Conservation (phyloP, 2,329 filamentous ascomycete genomes). For the Conoideocrella luteorostrata region DNA sequence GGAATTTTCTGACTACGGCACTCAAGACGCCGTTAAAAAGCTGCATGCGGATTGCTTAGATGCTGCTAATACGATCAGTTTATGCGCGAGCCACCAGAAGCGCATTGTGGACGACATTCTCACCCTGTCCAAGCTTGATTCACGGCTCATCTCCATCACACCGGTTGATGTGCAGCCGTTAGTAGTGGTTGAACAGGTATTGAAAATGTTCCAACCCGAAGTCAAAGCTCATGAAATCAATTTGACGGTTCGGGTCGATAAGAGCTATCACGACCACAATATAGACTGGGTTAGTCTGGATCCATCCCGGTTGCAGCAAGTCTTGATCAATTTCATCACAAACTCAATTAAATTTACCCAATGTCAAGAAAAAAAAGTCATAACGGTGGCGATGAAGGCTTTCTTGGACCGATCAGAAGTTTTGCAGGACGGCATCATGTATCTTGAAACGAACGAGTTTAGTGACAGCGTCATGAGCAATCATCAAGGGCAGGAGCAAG, state of each 20-base stretch:
- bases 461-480: constrained; percentile 2
- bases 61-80: constrained; percentile 69
- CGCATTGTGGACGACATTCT: constrained; percentile 64
- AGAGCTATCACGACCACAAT: constrained; percentile 55
- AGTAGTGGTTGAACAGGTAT: constrained; percentile 58
- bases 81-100: constrained; percentile 74
- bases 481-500: constrained; percentile 31
- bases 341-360: constrained; percentile 61
- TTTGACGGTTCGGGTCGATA: constrained; percentile 61
- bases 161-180: constrained; percentile 61
- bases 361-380: constrained; percentile 49
- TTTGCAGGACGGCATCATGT: constrained; percentile 33
- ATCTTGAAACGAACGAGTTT: constrained; percentile 38
- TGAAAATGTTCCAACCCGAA: constrained; percentile 76
- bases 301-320: constrained; percentile 65
- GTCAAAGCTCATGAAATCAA: constrained; percentile 64
- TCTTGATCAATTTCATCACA: constrained; percentile 68
- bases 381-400: constrained; percentile 59
- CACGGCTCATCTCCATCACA: constrained; percentile 61
- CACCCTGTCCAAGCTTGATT: constrained; percentile 65
- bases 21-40: constrained; percentile 36
- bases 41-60: constrained; percentile 55
- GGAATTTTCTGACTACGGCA: constrained; percentile 23
- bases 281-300: constrained; percentile 70
- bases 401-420: constrained; percentile 43